These are phyloP conservation scores for Juglanconis oblonga DNA, from an alignment of 2,329 filamentous ascomycete species.

Conservation along the genomic window DNA sequence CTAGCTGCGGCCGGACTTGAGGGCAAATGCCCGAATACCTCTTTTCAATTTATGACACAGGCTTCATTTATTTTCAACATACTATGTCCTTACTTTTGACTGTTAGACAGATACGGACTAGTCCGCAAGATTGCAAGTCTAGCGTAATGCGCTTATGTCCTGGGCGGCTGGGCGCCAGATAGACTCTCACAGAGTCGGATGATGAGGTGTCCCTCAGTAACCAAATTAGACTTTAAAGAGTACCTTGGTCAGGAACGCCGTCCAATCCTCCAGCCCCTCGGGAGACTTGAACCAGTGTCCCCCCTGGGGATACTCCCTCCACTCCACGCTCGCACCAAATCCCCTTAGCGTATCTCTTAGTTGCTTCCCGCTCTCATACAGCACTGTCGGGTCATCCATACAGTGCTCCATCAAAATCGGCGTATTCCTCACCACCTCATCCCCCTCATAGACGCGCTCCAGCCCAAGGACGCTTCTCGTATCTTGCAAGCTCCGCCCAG, in stretches of 20 bases:
- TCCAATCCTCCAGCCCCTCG: constrained; percentile 39
- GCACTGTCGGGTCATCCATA: constrained; percentile 39
- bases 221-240: neutral
- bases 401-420: constrained; percentile 45
- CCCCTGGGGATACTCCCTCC: constrained; percentile 39
- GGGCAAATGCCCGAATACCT: too few relatives aligned
- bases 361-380: constrained; percentile 33
- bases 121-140: too few relatives aligned
- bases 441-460: constrained; percentile 21
- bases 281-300: constrained; percentile 44
- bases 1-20: too few relatives aligned
- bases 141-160: too few relatives aligned
- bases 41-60: too few relatives aligned
- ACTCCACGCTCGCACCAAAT: constrained; percentile 36
- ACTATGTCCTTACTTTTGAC: too few relatives aligned
- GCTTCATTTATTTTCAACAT: too few relatives aligned
- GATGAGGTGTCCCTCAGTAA: too few relatives aligned
- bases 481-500: neutral
- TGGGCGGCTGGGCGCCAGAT: too few relatives aligned
- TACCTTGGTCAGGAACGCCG: constrained; percentile 29
- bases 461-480: constrained; percentile 30
- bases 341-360: constrained; percentile 30
- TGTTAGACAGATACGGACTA: too few relatives aligned
- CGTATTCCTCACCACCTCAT: constrained; percentile 36
- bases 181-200: too few relatives aligned